Evolutionary conservation across 805 yeast genomes (phyloP).

Genomic region (Kregervanrija pseudodelftensis): DNA sequence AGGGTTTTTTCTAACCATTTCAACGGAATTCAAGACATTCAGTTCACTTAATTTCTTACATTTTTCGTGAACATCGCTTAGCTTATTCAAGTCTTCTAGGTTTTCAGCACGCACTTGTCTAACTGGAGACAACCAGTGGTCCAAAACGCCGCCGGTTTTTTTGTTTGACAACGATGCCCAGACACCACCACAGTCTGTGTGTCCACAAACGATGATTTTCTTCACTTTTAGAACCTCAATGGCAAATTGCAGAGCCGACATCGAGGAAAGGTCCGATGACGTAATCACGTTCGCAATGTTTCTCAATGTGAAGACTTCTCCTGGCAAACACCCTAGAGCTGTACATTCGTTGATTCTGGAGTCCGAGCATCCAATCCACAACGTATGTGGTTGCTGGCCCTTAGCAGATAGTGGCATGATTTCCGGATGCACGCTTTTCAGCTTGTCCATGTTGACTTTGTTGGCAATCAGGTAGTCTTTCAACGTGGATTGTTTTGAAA

Average conservation of each 20-base stretch:
- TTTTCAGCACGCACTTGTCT: slow-evolving; percentile 64
- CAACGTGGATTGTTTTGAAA: slow-evolving; percentile 40
- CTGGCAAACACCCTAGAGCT: slow-evolving; percentile 70
- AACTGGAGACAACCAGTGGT: slow-evolving; percentile 63
- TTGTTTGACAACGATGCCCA: slow-evolving; percentile 68
- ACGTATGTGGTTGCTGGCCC: slow-evolving; percentile 89
- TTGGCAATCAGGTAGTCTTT: slow-evolving; percentile 45
- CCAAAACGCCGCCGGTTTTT: slow-evolving; percentile 61
- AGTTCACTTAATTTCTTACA: slow-evolving; percentile 65
- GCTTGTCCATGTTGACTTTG: slow-evolving; percentile 36
- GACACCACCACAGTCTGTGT: slow-evolving; percentile 91
- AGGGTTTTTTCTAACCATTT: slow-evolving; percentile 56
- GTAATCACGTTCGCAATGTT: slow-evolving; percentile 78
- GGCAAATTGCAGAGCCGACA: slow-evolving; percentile 82
- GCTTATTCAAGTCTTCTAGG: slow-evolving; percentile 39
- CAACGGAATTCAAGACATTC: slow-evolving; percentile 68
- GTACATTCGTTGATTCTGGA: slow-evolving; percentile 81
- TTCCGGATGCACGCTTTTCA: slow-evolving; percentile 45
- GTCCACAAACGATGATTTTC: slow-evolving; percentile 85
- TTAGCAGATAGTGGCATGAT: slow-evolving; percentile 58
- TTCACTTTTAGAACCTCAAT: slow-evolving; percentile 75
- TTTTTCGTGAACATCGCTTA: slow-evolving; percentile 44
- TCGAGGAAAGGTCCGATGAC: slow-evolving; percentile 63
- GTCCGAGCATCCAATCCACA: slow-evolving; percentile 94
- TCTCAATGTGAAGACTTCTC: slow-evolving; percentile 84